Conservation (phyloP, 352 stramenopile species). For the Phytophthora europaea region DNA sequence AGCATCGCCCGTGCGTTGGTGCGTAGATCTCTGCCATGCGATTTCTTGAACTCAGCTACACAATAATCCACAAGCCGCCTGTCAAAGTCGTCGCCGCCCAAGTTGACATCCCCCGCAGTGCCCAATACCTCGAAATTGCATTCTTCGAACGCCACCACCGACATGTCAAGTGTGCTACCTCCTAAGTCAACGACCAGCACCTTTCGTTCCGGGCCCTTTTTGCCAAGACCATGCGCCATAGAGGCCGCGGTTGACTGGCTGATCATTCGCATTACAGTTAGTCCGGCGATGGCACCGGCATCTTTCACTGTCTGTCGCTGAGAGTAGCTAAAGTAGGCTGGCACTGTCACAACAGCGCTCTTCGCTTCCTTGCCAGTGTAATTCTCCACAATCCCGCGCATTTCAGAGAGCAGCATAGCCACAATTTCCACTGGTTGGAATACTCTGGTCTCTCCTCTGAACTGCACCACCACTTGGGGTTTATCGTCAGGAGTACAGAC, state of each 20-base stretch:
- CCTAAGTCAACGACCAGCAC: not conserved
- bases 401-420: constrained; percentile 7
- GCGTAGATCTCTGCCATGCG: not conserved
- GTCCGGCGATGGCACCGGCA: not conserved
- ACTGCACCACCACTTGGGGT: constrained; percentile 4
- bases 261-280: not conserved
- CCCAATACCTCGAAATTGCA: not conserved
- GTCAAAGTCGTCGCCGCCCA: constrained; percentile 1
- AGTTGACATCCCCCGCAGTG: not conserved
- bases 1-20: not conserved
- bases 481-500: not conserved
- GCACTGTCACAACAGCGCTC: not conserved
- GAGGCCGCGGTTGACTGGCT: not conserved
- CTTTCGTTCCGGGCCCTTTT: not conserved
- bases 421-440: constrained; percentile 9
- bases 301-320: not conserved
- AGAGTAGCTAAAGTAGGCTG: not conserved
- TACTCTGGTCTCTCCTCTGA: not conserved
- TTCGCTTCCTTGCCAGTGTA: constrained; percentile 3
- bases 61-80: not conserved
- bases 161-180: not conserved
- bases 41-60: not conserved
- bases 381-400: not conserved
- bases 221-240: not conserved
- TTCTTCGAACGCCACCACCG: not conserved